These are phyloP conservation scores for Xylariales sp. DNA, from an alignment of 2,329 filamentous ascomycete genomes.

Conservation along the genomic window DNA sequence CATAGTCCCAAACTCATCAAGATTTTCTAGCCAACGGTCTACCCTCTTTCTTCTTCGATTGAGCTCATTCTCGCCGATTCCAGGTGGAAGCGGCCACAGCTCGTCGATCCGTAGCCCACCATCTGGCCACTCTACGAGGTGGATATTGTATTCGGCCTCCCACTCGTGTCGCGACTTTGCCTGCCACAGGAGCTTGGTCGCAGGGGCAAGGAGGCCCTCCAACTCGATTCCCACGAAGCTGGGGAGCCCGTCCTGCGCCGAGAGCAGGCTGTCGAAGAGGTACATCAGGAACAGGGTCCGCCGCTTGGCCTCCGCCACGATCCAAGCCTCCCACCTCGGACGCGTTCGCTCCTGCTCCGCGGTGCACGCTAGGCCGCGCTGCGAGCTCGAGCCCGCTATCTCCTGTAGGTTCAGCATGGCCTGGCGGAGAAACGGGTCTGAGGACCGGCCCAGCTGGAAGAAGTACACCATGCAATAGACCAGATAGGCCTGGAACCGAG, in stretches of 20 bases:
- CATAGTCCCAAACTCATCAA: constrained; percentile 52
- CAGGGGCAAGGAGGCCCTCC: constrained; percentile 35
- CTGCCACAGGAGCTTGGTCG: constrained; percentile 38
- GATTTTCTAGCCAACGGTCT: constrained; percentile 42
- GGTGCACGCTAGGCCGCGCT: constrained; percentile 36
- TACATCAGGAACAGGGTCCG: constrained; percentile 49
- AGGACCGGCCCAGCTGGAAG: constrained; percentile 27
- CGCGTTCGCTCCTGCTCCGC: constrained; percentile 32
- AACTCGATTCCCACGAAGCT: constrained; percentile 47
- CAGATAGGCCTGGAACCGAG: constrained; percentile 48
- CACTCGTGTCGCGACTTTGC: constrained; percentile 30
- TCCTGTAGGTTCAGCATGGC: constrained; percentile 47
- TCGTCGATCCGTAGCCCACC: constrained; percentile 42
- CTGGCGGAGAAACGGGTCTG: constrained; percentile 29
- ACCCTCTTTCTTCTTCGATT: constrained; percentile 30
- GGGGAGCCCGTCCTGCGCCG: constrained; percentile 34
- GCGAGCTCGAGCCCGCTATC: constrained; percentile 35
- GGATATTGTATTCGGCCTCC: constrained; percentile 36
- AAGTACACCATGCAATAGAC: constrained; percentile 47
- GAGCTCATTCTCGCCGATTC: constrained; percentile 24
- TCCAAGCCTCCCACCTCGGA: constrained; percentile 50
- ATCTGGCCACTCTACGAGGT: constrained; percentile 37
- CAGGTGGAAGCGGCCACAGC: constrained; percentile 38
- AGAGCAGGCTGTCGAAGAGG: constrained; percentile 46
- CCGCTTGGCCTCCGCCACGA: constrained; percentile 47